Evolutionary conservation across 2,329 filamentous ascomycete species (phyloP).

Genomic region (Dactylellina haptotyla): DNA sequence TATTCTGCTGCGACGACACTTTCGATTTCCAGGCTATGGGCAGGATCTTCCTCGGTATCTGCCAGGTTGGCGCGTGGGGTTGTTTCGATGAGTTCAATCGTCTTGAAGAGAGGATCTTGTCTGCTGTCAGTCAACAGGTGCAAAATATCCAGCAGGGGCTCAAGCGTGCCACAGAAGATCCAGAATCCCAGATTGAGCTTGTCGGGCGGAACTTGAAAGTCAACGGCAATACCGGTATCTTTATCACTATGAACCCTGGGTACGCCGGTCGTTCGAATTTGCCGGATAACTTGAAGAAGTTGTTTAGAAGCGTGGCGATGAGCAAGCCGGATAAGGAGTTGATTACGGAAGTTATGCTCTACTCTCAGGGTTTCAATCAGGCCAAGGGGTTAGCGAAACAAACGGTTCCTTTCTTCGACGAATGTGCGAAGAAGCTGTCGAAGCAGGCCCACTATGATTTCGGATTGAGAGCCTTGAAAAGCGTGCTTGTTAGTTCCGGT

Average conservation of each 20-base stretch:
- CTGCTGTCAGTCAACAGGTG: slow-evolving; percentile 97
- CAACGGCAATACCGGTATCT: slow-evolving; percentile 93
- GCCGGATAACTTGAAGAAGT: slow-evolving; percentile 98
- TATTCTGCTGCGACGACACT: slow-evolving; percentile 99
- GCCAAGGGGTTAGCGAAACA: slow-evolving; percentile 93
- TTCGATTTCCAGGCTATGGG: slow-evolving; percentile 99
- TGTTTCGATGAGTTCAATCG: slow-evolving; percentile 99
- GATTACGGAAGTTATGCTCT: slow-evolving; percentile 99
- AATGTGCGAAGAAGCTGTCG: slow-evolving; percentile 80
- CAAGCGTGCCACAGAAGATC: slow-evolving; percentile 82
- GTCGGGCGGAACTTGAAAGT: slow-evolving; percentile 90
- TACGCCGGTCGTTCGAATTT: slow-evolving; percentile 98
- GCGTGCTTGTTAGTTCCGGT: slow-evolving; percentile 96
- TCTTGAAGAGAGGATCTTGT: slow-evolving; percentile 95
- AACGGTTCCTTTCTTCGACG: slow-evolving; percentile 97
- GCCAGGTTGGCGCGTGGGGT: slow-evolving; percentile 98
- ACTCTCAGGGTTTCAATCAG: slow-evolving; percentile 98
- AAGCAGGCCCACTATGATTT: slow-evolving; percentile 99
- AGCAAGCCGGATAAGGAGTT: slow-evolving; percentile 99
- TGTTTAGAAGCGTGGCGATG: slow-evolving; percentile 99
- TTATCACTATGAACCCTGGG: slow-evolving; percentile 99
- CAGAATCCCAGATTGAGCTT: slow-evolving; percentile 89
- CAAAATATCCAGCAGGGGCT: slow-evolving; percentile 98
- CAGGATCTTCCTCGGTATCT: slow-evolving; percentile 98
- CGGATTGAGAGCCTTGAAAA: slow-evolving; percentile 95